These are phyloP conservation scores for Hemerocallis citrina DNA, from an alignment of 106 monocot genomes.

Conservation along the genomic window DNA sequence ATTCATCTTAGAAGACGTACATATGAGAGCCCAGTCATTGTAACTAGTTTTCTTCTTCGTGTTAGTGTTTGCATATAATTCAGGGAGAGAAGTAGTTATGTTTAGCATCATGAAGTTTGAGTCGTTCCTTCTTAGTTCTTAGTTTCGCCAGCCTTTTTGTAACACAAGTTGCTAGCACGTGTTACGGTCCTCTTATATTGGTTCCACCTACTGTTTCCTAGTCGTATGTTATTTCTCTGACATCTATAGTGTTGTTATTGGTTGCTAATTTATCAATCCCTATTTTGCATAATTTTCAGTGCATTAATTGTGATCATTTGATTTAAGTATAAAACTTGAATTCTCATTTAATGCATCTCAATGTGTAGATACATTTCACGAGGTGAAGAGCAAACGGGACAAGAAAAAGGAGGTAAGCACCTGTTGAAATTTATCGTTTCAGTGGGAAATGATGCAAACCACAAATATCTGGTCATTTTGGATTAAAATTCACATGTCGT, in stretches of 20 bases:
- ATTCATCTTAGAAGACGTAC: too few species aligned
- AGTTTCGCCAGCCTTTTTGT: neutral
- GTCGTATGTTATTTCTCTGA: neutral
- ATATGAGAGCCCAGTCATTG: too few species aligned
- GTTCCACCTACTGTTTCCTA: neutral
- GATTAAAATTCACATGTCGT: neutral
- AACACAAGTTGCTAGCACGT: neutral
- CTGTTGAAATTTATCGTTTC: neutral
- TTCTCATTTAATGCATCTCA: constrained; percentile 15
- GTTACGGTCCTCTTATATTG: too few species aligned
- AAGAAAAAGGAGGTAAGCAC: constrained; percentile 93
- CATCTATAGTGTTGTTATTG: neutral
- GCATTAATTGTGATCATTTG: neutral
- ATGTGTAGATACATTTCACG: constrained; percentile 84
- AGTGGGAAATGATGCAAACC: neutral
- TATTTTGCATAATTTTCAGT: neutral
- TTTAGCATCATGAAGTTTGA: too few species aligned
- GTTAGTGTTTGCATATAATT: too few species aligned
- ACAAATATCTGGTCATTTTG: neutral
- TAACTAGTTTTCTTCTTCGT: too few species aligned
- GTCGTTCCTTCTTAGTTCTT: neutral
- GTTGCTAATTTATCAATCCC: neutral
- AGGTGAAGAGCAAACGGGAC: constrained; percentile 95
- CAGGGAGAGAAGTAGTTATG: too few species aligned
- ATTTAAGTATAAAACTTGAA: too few species aligned